Percentiles rank a stretch among this genome's conserved stretches.
Conservation (phyloP, 192 early-diverging fungal genomes). For the Phycomyces nitens region DNA sequence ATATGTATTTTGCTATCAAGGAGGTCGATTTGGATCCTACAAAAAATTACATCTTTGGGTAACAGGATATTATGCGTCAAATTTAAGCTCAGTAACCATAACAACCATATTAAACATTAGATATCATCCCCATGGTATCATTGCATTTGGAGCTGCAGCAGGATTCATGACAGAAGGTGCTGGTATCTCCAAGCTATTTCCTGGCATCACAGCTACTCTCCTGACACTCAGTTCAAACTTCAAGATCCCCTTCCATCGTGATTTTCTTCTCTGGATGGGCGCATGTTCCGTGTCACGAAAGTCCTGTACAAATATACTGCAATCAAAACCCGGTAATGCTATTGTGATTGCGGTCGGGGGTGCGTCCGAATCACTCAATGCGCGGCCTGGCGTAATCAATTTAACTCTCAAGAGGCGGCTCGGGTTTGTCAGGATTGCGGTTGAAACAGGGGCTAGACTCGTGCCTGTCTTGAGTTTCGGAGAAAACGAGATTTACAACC, state of each 20-base stretch:
- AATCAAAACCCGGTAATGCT: conserved; percentile 59
- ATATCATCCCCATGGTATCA: conserved; percentile 90
- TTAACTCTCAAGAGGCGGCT: conserved; percentile 75
- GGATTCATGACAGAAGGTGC: conserved; percentile 81
- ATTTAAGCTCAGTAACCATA: neutral
- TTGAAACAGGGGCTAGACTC: conserved; percentile 68
- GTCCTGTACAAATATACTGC: conserved; percentile 74
- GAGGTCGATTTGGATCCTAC: conserved; percentile 79
- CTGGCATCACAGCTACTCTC: conserved; percentile 73
- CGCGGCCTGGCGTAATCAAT: conserved; percentile 59
- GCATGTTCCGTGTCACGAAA: conserved; percentile 68
- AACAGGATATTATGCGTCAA: neutral
- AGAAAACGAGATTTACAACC: conserved; percentile 87
- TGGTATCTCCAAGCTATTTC: conserved; percentile 66
- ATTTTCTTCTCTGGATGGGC: conserved; percentile 75
- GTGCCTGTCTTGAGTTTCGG: conserved; percentile 92
- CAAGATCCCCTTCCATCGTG: conserved; percentile 80
- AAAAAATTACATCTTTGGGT: conserved; percentile 84
- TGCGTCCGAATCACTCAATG: conserved; percentile 76
- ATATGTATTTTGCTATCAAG: conserved; percentile 34
- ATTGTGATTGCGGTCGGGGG: conserved; percentile 90
- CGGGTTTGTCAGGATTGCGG: conserved; percentile 91
- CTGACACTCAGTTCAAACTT: conserved; percentile 85
- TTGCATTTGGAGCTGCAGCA: conserved; percentile 75
- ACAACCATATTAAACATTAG: conserved; percentile 27